phyloP scores from a whole-genome alignment of 345 rosid genomes.

The Reutealis trisperma region DNA sequence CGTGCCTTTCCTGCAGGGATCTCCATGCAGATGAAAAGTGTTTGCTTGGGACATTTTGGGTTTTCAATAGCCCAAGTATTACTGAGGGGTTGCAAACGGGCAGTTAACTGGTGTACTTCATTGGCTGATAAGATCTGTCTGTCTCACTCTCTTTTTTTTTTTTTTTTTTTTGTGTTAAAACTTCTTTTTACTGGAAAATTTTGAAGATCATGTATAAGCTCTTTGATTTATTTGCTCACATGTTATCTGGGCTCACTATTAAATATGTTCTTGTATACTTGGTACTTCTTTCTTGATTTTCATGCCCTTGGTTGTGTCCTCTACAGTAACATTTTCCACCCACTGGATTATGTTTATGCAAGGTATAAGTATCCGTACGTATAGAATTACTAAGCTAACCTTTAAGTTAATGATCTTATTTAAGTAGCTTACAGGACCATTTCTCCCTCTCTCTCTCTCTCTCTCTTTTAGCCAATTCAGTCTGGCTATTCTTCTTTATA shows the following conservation, averaged over 20 bases:
- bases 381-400: neutral
- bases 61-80: neutral
- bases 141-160: neutral
- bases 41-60: neutral
- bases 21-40: neutral
- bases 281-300: neutral
- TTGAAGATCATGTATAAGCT: neutral
- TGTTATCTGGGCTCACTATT: neutral
- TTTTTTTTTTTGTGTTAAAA: neutral
- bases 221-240: neutral
- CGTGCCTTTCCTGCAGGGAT: neutral
- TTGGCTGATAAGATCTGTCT: neutral
- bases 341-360: neutral
- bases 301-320: neutral
- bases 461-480: neutral
- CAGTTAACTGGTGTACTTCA: neutral
- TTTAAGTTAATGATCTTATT: neutral
- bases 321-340: neutral
- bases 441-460: neutral
- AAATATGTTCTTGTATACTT: neutral
- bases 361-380: neutral
- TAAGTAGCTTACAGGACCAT: neutral
- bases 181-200: neutral
- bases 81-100: neutral
- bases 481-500: neutral